phyloP scores from a whole-genome alignment of 1,284 basidiomycete genomes.

The Trichosporon ovoides region DNA sequence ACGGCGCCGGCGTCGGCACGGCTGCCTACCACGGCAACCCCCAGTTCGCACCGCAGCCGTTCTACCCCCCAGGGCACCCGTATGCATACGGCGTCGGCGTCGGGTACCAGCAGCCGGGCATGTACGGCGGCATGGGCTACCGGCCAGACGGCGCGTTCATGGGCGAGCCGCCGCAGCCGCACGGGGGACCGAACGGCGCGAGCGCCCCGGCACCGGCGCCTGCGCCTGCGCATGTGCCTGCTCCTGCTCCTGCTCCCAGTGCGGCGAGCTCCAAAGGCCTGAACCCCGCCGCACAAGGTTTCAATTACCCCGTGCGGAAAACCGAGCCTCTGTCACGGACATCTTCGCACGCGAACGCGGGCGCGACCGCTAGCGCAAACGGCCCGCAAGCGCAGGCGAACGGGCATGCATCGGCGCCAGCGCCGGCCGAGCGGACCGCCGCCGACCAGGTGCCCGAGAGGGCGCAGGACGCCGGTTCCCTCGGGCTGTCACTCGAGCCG shows the following conservation, averaged over 20 bases:
- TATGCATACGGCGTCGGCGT: constrained; percentile 42
- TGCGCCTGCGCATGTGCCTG: constrained; percentile 9
- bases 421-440: neutral
- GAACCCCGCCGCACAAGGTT: constrained; percentile 43
- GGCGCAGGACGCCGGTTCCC: constrained; percentile 7
- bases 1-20: neutral
- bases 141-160: constrained; percentile 13
- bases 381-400: constrained; percentile 1
- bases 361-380: constrained; percentile 9
- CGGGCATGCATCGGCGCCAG: constrained; percentile 1
- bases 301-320: constrained; percentile 26
- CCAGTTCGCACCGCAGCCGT: constrained; percentile 15
- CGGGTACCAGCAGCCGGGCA: constrained; percentile 27
- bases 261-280: constrained; percentile 23
- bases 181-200: neutral
- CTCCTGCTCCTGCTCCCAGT: constrained; percentile 13
- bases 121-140: constrained; percentile 14
- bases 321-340: neutral
- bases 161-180: constrained; percentile 9
- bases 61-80: constrained; percentile 39
- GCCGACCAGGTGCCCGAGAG: constrained; percentile 10
- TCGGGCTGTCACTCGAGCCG: constrained; percentile 20
- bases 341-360: constrained; percentile 1
- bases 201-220: constrained; percentile 5
- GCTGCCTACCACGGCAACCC: constrained; percentile 12